Evolutionary conservation across 345 rosid genomes (phyloP), one percentile per base, ranked within the genome.

Genomic region (Cochlearia excelsa): DNA sequence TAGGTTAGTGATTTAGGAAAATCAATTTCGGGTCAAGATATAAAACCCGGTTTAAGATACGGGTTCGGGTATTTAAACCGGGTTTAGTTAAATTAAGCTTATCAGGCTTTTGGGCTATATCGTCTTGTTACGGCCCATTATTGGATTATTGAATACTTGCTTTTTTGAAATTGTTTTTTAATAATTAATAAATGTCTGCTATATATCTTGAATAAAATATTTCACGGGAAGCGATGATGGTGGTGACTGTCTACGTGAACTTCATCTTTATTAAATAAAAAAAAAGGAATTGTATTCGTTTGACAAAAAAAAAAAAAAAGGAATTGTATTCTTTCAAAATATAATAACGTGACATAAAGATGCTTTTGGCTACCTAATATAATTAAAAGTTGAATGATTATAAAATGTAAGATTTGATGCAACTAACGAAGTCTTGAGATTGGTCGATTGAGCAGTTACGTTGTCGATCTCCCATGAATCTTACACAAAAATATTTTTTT

Each of bases 231-330:
- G 33, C 23, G 46, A 55, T 54, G 33, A 41, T 61, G 63, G 50
- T 62, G 67, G 74, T 61, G 68, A 49, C 45, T 62, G 63, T 62
- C 58, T 61, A 69, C 63, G 63, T 69, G 59, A 49, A 56, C 46
- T 55, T 69, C 58, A n/a, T 62, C 53, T 69, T 62, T 39, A 47
- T 35, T 48, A 62, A 34, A 69, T 69, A 33, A 47, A 54, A 33
- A 33, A 54, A 48, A 27, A 61, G 40, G 40, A 4, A 27, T 34
- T 61, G 52, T 49, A 27, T 7, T 41, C 62, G n/a, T n/a, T n/a
- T n/a, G n/a, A n/a, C n/a, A n/a, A n/a, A n/a, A n/a, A n/a, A n/a
- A 33, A 47, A 54, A 33, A 47, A 54, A 48, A 27, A 61, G 40
- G 40, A 4, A 27, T 34, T 61, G 52, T 49, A 27, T 7, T 41